Percentiles rank a stretch among this genome's conserved stretches.
Conservation (phyloP, 192 early-diverging fungal genomes). For the Entomortierella lignicola region DNA sequence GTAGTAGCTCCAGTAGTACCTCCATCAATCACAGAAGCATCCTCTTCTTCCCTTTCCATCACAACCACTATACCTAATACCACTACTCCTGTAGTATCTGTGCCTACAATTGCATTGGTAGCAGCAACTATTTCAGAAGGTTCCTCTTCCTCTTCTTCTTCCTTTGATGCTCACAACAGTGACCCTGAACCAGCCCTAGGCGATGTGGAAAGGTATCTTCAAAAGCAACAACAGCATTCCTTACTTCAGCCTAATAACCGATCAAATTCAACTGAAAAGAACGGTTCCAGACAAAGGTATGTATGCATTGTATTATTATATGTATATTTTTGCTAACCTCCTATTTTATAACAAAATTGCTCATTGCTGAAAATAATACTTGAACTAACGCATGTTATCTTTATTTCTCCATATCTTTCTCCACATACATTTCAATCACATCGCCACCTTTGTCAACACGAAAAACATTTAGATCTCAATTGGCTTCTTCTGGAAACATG, state of each 20-base stretch:
- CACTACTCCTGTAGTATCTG: neutral
- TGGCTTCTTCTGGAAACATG: neutral
- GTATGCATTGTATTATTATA: too few species aligned
- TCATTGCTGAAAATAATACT: too few species aligned
- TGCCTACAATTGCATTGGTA: neutral
- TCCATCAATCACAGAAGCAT: neutral
- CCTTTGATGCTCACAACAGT: slow-evolving; percentile 31
- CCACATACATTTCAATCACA: neutral
- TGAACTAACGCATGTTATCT: neutral
- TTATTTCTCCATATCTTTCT: neutral
- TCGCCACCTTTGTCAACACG: neutral
- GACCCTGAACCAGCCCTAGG: slow-evolving; percentile 27
- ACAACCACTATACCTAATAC: neutral
- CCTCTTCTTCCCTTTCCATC: neutral
- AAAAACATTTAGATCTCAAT: neutral
- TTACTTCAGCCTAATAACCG: slow-evolving; percentile 12
- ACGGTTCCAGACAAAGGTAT: neutral
- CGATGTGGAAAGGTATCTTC: slow-evolving; percentile 19
- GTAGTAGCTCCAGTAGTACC: neutral
- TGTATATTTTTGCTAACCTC: too few species aligned
- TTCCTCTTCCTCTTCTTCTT: neutral
- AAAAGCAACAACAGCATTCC: slow-evolving; percentile 11
- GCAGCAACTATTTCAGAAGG: neutral
- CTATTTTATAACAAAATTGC: too few species aligned
- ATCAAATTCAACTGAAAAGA: neutral